Evolutionary conservation across 208 protist species (phyloP).

Genomic region (Acanthamoeba royreba): DNA sequence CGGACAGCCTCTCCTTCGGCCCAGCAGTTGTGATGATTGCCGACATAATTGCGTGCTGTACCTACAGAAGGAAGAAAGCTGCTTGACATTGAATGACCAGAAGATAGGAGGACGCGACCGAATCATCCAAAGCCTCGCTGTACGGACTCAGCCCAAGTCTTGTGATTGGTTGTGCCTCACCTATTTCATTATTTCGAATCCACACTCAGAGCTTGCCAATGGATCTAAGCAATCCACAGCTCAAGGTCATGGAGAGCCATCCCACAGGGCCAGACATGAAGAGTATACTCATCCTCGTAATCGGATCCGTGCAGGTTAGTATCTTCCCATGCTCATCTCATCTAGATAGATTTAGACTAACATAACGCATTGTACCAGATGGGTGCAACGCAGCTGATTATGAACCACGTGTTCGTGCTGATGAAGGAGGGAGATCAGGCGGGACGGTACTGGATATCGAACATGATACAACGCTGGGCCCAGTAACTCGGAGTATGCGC

Average conservation of each 20-base stretch:
- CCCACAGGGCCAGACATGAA: neutral
- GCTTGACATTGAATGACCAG: conserved; percentile 4
- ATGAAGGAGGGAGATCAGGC: neutral
- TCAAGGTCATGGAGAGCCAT: neutral
- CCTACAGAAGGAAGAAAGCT: neutral
- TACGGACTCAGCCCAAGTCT: neutral
- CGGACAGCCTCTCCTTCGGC: no score
- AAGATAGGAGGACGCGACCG: neutral
- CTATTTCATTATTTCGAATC: neutral
- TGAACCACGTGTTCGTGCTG: neutral
- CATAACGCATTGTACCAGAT: neutral
- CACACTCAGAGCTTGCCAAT: neutral
- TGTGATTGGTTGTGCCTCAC: neutral
- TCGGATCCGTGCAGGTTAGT: neutral
- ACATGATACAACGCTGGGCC: conserved; percentile 8
- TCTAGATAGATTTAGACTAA: neutral
- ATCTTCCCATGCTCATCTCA: neutral
- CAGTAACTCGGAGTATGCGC: no score
- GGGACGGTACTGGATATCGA: neutral
- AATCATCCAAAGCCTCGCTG: neutral
- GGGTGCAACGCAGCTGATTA: neutral
- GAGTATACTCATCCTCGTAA: neutral
- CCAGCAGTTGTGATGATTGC: no score
- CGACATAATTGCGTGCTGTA: no score
- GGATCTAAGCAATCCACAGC: neutral